Conservation (phyloP, 2,329 filamentous ascomycete genomes). For the Fusarium luffae region DNA sequence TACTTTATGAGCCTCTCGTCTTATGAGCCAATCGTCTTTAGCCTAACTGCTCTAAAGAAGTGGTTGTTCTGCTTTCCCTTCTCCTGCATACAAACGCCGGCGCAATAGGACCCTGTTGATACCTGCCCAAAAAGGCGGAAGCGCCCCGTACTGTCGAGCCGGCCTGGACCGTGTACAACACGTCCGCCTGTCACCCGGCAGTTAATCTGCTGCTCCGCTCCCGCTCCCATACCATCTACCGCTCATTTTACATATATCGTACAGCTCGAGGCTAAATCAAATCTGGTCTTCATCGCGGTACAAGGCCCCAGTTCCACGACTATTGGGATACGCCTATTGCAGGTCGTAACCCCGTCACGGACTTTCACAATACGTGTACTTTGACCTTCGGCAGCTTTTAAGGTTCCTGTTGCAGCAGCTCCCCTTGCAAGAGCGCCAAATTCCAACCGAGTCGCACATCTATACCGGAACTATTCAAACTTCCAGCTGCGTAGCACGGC, state of each 20-base stretch:
- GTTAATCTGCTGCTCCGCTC: constrained; percentile 23
- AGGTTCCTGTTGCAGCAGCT: not conserved
- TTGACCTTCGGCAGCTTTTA: constrained; percentile 1
- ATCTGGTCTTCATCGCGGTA: constrained; percentile 12
- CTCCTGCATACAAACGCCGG: not conserved
- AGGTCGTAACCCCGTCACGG: not conserved
- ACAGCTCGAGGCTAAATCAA: constrained; percentile 17
- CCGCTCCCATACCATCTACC: constrained; percentile 22
- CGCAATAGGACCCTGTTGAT: not conserved
- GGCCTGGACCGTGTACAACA: not conserved
- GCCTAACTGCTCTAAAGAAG: constrained; percentile 13
- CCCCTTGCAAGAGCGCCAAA: not conserved
- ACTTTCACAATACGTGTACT: constrained; percentile 5
- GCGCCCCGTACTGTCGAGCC: not conserved
- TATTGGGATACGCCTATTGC: not conserved
- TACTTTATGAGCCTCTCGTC: constrained; percentile 10
- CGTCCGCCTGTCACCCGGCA: not conserved
- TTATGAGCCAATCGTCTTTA: constrained; percentile 37
- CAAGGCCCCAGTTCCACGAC: constrained; percentile 20
- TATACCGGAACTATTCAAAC: not conserved
- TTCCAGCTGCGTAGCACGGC: constrained; percentile 1
- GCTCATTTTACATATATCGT: constrained; percentile 10
- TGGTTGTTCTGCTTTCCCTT: constrained; percentile 5
- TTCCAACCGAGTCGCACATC: not conserved
- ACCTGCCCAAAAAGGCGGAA: not conserved